Conservation (phyloP, 179 eudicot species). For the Nepenthes alata region DNA sequence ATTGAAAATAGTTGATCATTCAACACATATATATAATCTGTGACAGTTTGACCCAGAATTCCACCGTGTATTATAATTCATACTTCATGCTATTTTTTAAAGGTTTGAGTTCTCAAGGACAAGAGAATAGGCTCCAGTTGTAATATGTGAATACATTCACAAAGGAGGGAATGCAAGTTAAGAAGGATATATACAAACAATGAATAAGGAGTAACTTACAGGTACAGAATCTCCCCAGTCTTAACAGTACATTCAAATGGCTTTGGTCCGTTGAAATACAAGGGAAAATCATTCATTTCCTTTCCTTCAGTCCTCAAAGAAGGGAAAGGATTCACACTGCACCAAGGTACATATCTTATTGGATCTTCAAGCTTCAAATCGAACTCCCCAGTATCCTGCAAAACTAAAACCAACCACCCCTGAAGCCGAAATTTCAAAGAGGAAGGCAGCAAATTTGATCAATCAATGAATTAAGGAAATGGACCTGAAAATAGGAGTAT, state of each 20-base stretch:
- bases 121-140: no score
- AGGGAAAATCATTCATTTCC: constrained; percentile 49
- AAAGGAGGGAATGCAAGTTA: not conserved
- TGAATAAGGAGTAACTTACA: constrained; percentile 40
- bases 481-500: constrained; percentile 48
- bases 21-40: no score
- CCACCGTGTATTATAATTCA: no score
- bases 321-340: constrained; percentile 84
- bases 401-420: not conserved
- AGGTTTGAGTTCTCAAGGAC: no score
- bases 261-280: constrained; percentile 82
- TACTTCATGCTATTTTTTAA: no score
- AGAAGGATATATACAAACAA: not conserved
- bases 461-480: not conserved
- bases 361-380: constrained; percentile 70
- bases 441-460: not conserved
- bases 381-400: constrained; percentile 59
- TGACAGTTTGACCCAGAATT: no score
- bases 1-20: no score
- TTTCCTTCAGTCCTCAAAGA: constrained; percentile 30
- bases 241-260: constrained; percentile 86
- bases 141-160: not conserved
- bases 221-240: constrained; percentile 84
- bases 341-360: constrained; percentile 47
- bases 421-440: constrained; percentile 1